Percentiles rank a stretch among this genome's conserved stretches.
Conservation (phyloP, 768 basidiomycete species). For the Lactarius vividus region DNA sequence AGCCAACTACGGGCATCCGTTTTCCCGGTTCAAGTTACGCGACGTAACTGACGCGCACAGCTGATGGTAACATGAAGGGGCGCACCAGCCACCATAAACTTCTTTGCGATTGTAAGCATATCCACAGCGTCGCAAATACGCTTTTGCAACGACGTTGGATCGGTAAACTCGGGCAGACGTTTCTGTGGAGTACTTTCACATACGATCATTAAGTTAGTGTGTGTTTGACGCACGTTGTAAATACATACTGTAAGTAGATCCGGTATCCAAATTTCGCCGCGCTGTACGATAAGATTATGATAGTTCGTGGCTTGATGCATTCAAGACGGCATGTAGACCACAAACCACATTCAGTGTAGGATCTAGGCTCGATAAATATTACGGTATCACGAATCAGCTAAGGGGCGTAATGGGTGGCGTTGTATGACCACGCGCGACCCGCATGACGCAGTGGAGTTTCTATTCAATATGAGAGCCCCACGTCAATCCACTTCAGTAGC, state of each 20-base stretch:
- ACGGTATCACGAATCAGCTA: too few relatives aligned
- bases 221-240: not conserved
- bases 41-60: not conserved
- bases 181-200: not conserved
- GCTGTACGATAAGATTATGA: not conserved
- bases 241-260: not conserved
- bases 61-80: not conserved
- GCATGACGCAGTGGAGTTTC: not conserved
- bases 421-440: too few relatives aligned
- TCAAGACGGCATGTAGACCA: not conserved
- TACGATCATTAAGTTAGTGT: not conserved
- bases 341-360: not conserved
- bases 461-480: not conserved
- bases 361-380: not conserved
- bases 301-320: not conserved
- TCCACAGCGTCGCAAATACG: not conserved
- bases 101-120: not conserved
- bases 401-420: too few relatives aligned
- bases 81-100: not conserved
- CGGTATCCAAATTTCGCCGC: not conserved
- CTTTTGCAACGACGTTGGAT: not conserved
- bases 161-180: not conserved
- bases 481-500: too few relatives aligned
- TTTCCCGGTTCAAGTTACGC: too few relatives aligned
- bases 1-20: not conserved